Conservation (phyloP, 495 filamentous ascomycete species). For the Penicillium diatomitis region DNA sequence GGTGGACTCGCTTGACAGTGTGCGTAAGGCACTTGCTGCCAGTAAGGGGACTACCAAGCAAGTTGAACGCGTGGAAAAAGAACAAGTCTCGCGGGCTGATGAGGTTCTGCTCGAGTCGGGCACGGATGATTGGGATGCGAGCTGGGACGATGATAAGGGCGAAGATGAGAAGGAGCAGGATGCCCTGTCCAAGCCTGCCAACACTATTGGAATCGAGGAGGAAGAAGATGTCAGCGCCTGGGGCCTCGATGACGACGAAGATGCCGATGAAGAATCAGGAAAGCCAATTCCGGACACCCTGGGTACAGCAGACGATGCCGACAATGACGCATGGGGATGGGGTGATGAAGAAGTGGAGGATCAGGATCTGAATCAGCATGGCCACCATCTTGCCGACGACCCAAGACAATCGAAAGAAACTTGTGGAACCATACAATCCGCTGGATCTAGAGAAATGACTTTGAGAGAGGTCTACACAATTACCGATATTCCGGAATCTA, state of each 20-base stretch:
- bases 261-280: conserved; percentile 20
- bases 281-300: conserved; percentile 8
- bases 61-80: conserved; percentile 80
- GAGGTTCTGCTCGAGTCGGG: conserved; percentile 48
- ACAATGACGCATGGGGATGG: conserved; percentile 63
- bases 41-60: conserved; percentile 53
- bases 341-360: conserved; percentile 46
- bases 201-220: conserved; percentile 13
- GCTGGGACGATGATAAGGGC: conserved; percentile 57
- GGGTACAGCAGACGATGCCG: conserved; percentile 33
- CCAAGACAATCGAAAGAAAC: not conserved
- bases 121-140: conserved; percentile 67
- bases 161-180: conserved; percentile 21
- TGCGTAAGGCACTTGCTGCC: conserved; percentile 56
- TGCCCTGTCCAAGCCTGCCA: conserved; percentile 10
- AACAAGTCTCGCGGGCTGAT: conserved; percentile 61
- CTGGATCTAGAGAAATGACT: conserved; percentile 51
- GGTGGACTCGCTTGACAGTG: conserved; percentile 63
- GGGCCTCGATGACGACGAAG: conserved; percentile 54
- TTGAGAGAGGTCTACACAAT: conserved; percentile 81
- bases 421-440: conserved; percentile 8
- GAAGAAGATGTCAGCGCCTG: conserved; percentile 58
- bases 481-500: conserved; percentile 70
- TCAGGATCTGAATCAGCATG: conserved; percentile 14
- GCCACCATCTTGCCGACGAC: conserved; percentile 8